A percentile compares a stretch with the other conserved stretches of the same genome.
These are phyloP conservation scores for Asclepias syriaca DNA, from an alignment of 257 asterid genomes.

Conservation along the genomic window DNA sequence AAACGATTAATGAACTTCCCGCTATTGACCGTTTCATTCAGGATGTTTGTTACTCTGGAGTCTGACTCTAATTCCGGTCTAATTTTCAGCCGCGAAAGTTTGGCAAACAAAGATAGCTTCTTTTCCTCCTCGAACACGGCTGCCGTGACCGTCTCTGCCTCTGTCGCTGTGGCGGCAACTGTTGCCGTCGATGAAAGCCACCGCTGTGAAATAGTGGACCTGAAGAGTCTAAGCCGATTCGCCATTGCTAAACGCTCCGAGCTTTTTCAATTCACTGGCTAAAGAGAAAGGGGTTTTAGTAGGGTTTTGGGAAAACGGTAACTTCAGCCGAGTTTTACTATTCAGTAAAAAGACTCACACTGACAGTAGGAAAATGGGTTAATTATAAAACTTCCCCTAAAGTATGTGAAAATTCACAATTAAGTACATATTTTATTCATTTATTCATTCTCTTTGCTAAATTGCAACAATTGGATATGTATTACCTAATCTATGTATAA, in stretches of 20 bases:
- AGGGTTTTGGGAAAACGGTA: neutral
- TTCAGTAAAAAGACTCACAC: too few relatives aligned
- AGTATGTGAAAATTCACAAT: too few relatives aligned
- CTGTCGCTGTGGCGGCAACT: slow-evolving; percentile 24
- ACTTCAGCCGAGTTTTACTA: too few relatives aligned
- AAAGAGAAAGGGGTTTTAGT: slow-evolving; percentile 1
- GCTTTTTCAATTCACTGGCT: neutral
- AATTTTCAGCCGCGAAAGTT: slow-evolving; percentile 25
- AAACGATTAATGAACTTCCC: slow-evolving; percentile 23
- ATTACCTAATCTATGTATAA: too few relatives aligned
- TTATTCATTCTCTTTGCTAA: too few relatives aligned
- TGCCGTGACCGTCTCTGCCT: neutral
- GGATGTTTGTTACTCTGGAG: slow-evolving; percentile 22
- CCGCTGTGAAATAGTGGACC: slow-evolving; percentile 22
- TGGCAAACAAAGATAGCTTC: slow-evolving; percentile 22
- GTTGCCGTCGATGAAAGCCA: slow-evolving; percentile 23
- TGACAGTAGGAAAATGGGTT: too few relatives aligned
- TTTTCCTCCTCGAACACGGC: slow-evolving; percentile 13
- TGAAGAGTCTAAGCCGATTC: slow-evolving; percentile 24
- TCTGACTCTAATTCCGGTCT: slow-evolving; percentile 22
- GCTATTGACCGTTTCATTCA: slow-evolving; percentile 36
- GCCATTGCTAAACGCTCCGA: slow-evolving; percentile 12
- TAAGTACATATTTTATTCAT: too few relatives aligned
- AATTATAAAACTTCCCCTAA: too few relatives aligned
- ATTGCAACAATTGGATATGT: too few relatives aligned